These are phyloP conservation scores for Colletotrichum siamense DNA, from an alignment of 2,329 filamentous ascomycete genomes.

Conservation along the genomic window DNA sequence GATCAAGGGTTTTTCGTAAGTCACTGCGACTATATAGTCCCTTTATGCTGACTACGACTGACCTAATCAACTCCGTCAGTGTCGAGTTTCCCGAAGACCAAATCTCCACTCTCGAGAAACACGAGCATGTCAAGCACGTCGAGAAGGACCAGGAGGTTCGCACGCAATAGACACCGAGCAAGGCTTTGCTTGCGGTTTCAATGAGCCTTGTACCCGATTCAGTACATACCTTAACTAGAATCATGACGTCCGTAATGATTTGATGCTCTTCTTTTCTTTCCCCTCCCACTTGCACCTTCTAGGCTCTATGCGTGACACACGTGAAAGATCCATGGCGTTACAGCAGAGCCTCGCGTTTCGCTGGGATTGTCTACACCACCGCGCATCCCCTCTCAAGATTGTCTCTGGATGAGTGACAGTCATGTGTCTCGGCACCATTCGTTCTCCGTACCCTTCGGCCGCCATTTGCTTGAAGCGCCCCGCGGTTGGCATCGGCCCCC, in stretches of 20 bases:
- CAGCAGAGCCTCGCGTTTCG: background rate
- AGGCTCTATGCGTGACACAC: background rate
- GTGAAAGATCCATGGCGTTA: background rate
- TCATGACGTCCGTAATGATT: background rate
- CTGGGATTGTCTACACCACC: background rate
- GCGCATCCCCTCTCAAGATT: background rate
- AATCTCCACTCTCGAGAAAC: slow-evolving; percentile 68
- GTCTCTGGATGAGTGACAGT: background rate
- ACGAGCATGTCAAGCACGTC: slow-evolving; percentile 75
- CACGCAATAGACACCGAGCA: slow-evolving; percentile 66
- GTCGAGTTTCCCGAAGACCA: slow-evolving; percentile 74
- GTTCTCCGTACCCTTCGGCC: background rate
- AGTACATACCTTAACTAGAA: background rate
- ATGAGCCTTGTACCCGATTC: background rate
- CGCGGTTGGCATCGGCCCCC: slow-evolving; percentile 12
- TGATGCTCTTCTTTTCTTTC: background rate
- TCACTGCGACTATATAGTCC: slow-evolving; percentile 24
- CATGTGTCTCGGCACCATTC: background rate
- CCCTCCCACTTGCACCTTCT: background rate
- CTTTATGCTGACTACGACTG: background rate
- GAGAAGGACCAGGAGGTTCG: slow-evolving; percentile 75
- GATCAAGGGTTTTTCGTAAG: slow-evolving; percentile 94
- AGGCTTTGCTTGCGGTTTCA: background rate
- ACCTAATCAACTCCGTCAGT: slow-evolving; percentile 47
- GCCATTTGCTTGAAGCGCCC: background rate